Base-by-base conservation (phyloP, 768 basidiomycete genomes). In the Boletus huronensis region DNA sequence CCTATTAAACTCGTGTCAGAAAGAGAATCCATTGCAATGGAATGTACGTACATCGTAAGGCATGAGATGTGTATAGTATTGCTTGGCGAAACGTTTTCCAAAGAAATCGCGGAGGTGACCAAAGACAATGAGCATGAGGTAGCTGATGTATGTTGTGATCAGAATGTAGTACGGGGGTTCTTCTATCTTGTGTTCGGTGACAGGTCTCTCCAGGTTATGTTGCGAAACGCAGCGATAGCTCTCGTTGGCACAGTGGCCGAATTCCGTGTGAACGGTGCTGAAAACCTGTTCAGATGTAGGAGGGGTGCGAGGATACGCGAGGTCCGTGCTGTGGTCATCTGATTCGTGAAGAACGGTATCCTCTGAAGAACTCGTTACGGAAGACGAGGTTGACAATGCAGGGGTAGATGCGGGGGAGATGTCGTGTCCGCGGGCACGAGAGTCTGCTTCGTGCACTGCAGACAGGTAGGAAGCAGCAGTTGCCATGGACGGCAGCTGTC, bases 71-170 rank as follows among this genome's bases (percentile, higher is more conserved):
- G 77, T 78, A 69, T 93, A 98, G 34, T 79, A 76, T 13, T 79
- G 69, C 5, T 87, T 80, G 53, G 79, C 72, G 50, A 97, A 77
- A 41, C 85, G 79, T 73, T 97, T 98, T 23, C 96, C 96, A 58
- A 98, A 73, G 68, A 98, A 99, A 73, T 99, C 97, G 51, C 96
- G 85, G 43, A 95, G 74, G 66, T 98, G 97, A 19, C 97, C 97
- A 44, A 99, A 73, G 59, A 83, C 79, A 60, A 98, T 96, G 53
- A 98, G 83, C 55, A 98, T 79, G 62, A 98, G 81, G 74, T 96
- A 98, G 75, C 89, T 88, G 71, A 96, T 79, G 69, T 98, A 98
- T 6, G 94, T 96, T 9, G 90, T 85, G 57, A 98, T 72, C 40
- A 98, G 80, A 64, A 97, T 87, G 72, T 93, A 94, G 68, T 97